phyloP scores from a whole-genome alignment of 2,329 filamentous ascomycete species.

The Xylogone sp. region DNA sequence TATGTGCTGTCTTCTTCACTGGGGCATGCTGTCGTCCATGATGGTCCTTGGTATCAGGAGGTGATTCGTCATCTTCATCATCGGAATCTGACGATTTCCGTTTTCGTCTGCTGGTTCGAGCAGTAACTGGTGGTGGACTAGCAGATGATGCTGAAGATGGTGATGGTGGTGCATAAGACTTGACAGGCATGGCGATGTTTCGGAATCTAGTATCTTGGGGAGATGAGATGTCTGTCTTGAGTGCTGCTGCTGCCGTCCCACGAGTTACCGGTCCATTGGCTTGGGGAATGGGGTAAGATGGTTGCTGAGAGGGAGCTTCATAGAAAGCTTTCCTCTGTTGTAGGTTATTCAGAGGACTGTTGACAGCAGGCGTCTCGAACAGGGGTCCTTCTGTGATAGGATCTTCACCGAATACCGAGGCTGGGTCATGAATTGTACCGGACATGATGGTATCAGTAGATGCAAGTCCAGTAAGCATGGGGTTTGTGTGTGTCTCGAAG shows the following conservation, averaged over 20 bases:
- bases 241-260: neutral
- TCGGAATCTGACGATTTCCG: slow-evolving; percentile 8
- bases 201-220: slow-evolving; percentile 16
- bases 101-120: slow-evolving; percentile 47
- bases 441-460: slow-evolving; percentile 6
- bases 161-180: slow-evolving; percentile 44
- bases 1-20: slow-evolving; percentile 76
- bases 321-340: slow-evolving; percentile 18
- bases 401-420: slow-evolving; percentile 21
- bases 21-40: slow-evolving; percentile 31
- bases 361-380: slow-evolving; percentile 18
- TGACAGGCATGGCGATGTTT: slow-evolving; percentile 22
- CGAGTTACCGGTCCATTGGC: neutral
- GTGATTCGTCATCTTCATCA: slow-evolving; percentile 35
- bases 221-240: slow-evolving; percentile 12
- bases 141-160: slow-evolving; percentile 37
- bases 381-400: slow-evolving; percentile 19
- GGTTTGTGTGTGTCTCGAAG: slow-evolving; percentile 16
- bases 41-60: slow-evolving; percentile 37
- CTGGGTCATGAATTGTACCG: slow-evolving; percentile 10
- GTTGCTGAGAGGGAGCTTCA: slow-evolving; percentile 15
- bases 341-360: slow-evolving; percentile 8
- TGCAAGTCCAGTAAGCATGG: slow-evolving; percentile 4
- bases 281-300: neutral
- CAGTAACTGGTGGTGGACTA: slow-evolving; percentile 40